phyloP scores from a whole-genome alignment of 2,329 filamentous ascomycete species.

The Fusarium piperis region DNA sequence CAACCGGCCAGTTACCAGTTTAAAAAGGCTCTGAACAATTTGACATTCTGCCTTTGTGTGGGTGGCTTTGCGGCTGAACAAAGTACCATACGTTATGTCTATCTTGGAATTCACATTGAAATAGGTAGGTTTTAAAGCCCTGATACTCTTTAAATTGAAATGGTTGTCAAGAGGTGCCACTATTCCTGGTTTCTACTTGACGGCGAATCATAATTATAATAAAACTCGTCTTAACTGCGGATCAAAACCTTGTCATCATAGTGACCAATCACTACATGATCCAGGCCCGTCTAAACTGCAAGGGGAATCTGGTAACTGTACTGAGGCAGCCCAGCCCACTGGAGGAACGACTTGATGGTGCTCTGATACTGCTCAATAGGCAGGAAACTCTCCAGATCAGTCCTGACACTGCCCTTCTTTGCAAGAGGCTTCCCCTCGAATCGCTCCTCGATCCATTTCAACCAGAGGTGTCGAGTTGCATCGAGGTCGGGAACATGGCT shows the following conservation, averaged over 20 bases:
- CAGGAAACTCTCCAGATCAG: slow-evolving; percentile 16
- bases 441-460: slow-evolving; percentile 32
- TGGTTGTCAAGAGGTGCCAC: neutral
- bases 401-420: slow-evolving; percentile 1
- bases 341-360: neutral
- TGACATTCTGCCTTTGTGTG: neutral
- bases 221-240: neutral
- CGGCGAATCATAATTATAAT: neutral
- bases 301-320: neutral
- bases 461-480: slow-evolving; percentile 26
- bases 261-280: neutral
- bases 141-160: neutral
- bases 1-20: no score
- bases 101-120: neutral
- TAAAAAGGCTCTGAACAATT: neutral
- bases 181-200: neutral
- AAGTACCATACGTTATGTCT: no score
- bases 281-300: neutral
- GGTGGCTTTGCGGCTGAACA: neutral
- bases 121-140: neutral
- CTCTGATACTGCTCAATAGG: slow-evolving; percentile 16
- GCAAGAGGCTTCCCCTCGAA: slow-evolving; percentile 11
- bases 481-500: slow-evolving; percentile 20
- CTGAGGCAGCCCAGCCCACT: neutral
- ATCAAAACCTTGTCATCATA: neutral